These are phyloP conservation scores for Tetratostichococcus sp. DNA, from an alignment of 139 green algal genomes.

Conservation along the genomic window DNA sequence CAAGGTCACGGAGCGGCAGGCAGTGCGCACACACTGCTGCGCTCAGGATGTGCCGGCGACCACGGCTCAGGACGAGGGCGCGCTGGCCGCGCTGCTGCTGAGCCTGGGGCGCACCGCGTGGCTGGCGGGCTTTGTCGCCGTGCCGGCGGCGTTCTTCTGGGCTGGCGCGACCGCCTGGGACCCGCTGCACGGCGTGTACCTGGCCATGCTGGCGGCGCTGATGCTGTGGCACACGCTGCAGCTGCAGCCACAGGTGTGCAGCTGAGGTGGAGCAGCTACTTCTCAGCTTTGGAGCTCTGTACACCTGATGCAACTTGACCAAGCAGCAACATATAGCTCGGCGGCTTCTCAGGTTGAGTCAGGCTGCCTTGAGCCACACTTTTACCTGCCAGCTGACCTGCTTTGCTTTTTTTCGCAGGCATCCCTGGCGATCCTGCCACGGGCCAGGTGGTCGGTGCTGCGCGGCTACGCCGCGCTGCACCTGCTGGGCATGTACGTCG, in stretches of 20 bases:
- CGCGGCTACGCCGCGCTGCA: slow-evolving; percentile 24
- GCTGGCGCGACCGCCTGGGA: slow-evolving; percentile 13
- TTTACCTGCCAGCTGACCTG: too few species aligned
- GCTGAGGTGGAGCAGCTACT: too few species aligned
- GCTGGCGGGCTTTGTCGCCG: slow-evolving; percentile 16
- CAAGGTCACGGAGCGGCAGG: too few species aligned
- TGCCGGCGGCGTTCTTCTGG: slow-evolving; percentile 20
- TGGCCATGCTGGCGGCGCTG: slow-evolving; percentile 15
- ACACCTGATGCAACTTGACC: too few species aligned
- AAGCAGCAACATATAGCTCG: too few species aligned
- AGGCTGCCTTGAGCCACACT: too few species aligned
- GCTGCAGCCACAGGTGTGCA: slow-evolving; percentile 10
- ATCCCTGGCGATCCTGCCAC: neutral
- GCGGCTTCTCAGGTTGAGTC: too few species aligned
- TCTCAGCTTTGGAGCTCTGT: too few species aligned
- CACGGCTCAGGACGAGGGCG: neutral
- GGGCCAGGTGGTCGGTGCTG: neutral
- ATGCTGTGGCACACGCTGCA: slow-evolving; percentile 6
- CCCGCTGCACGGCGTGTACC: slow-evolving; percentile 26
- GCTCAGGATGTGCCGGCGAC: too few species aligned
- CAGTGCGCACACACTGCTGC: too few species aligned
- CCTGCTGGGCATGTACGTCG: slow-evolving; percentile 20
- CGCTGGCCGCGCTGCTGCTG: slow-evolving; percentile 16
- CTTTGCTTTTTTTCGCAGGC: neutral
- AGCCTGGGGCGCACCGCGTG: slow-evolving; percentile 2